Evolutionary conservation across 176 grass and related monocot species (phyloP).

Genomic region (Eragrostis nindensis): DNA sequence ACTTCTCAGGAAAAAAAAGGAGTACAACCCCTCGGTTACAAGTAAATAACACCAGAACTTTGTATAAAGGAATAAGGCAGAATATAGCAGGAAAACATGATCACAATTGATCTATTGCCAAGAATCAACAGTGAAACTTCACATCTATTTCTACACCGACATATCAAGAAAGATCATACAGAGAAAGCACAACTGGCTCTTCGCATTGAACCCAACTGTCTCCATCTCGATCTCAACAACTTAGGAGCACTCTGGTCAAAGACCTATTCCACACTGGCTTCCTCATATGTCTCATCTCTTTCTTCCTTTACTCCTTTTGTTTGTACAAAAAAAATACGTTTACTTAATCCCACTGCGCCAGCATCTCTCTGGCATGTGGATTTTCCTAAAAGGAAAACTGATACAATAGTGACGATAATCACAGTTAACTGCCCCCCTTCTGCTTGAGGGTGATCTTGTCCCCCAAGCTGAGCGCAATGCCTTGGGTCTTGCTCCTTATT

Average conservation of each 20-base stretch:
- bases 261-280: conserved; percentile 5
- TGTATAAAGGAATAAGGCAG: background rate
- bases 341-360: conserved; percentile 31
- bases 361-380: conserved; percentile 11
- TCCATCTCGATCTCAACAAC: background rate
- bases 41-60: background rate
- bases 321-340: conserved; percentile 38
- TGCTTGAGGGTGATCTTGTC: conserved; percentile 93
- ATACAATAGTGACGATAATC: background rate
- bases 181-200: background rate
- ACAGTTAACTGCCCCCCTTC: conserved; percentile 66
- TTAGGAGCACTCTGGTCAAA: background rate
- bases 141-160: conserved; percentile 42
- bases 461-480: conserved; percentile 82
- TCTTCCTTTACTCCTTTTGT: conserved; percentile 49
- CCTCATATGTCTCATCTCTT: conserved; percentile 20
- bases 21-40: background rate
- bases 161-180: conserved; percentile 23
- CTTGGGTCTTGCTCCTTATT: conserved; percentile 86
- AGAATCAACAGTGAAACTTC: conserved; percentile 31
- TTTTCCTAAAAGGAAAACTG: conserved; percentile 28
- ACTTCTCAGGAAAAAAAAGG: background rate
- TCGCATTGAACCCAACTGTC: background rate
- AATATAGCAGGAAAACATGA: conserved; percentile 1
- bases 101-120: conserved; percentile 31